Evolutionary conservation across 2,329 filamentous ascomycete genomes (phyloP), one percentile per base, ranked within the genome.

Genomic region (Huntiella moniliformis): DNA sequence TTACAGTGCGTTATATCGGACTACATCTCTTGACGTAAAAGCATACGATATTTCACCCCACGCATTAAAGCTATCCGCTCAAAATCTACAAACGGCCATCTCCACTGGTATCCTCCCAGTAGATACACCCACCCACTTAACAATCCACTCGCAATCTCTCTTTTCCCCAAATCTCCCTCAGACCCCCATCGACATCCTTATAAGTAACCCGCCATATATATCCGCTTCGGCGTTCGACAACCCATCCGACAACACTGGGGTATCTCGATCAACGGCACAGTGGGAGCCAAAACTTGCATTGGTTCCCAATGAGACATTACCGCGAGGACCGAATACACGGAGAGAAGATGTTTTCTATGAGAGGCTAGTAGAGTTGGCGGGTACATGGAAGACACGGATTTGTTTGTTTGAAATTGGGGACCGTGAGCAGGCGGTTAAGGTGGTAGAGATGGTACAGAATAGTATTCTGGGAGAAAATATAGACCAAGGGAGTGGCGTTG

Each of bases 191-290:
- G 77, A 92, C 51, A 62, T 96, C 3, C 61, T 98, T 1, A 72
- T 91, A 33, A 82, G 82, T 1, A 98, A 98, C 56, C 91, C 91
- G 12, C 91, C 91, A 0, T 96, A 96, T 58, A 79, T 96, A 43
- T 92, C 86, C 2, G 63, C 67, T 0, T 53, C 57, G 35, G 54
- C 60, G 7, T 67, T 63, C 63, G 49, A 58, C 5, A 28, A 33
- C 52, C 59, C 37, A 3, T 63, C 62, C 13, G 54, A 54, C 8
- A 60, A 60, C 12, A 28, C 22, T 8, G 60, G 66, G 31, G 52
- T 67, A 38, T 73, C 71, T 5, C 86, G 82, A 55, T 88, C 82
- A 10, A 88, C 95, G 28, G 73, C 85, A 12, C 75, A 75, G 39
- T 85, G 76, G 57, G 91, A 98, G 61, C 91, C 91, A 3, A 73